Conservation (phyloP, 345 rosid species). For the Heritiera fomes region DNA sequence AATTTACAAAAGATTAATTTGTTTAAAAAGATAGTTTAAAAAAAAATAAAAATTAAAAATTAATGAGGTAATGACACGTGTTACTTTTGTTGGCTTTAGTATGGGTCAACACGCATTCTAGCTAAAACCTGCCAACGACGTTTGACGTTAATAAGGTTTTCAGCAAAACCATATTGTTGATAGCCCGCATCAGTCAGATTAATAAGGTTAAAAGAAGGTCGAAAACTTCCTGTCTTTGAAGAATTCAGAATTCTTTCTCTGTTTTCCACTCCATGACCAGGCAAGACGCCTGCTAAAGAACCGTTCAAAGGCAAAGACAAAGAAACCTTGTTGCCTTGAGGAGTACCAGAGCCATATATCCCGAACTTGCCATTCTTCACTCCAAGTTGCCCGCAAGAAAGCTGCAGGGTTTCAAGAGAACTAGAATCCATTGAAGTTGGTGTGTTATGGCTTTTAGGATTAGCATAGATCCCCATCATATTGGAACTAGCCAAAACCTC, state of each 20-base stretch:
- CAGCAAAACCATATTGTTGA: neutral
- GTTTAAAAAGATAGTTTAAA: too few species aligned
- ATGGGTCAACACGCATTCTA: too few species aligned
- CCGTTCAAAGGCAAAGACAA: neutral
- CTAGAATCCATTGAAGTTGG: neutral
- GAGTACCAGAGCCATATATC: neutral
- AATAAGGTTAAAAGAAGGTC: neutral
- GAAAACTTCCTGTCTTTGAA: neutral
- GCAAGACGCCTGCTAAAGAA: neutral
- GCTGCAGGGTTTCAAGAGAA: conserved; percentile 7
- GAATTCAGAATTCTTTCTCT: neutral
- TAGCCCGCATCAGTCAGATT: neutral
- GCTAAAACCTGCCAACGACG: too few species aligned
- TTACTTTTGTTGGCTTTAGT: too few species aligned
- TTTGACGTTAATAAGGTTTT: too few species aligned
- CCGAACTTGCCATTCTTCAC: too few species aligned
- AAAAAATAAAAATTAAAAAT: too few species aligned
- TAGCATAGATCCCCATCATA: neutral
- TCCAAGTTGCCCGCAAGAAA: neutral
- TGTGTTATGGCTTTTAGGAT: neutral
- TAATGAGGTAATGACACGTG: too few species aligned
- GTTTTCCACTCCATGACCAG: neutral
- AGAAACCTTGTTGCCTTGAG: neutral
- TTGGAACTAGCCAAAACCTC: too few species aligned
- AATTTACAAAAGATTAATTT: too few species aligned